These are phyloP conservation scores for Populus hybrid DNA, from an alignment of 441 rosid genomes.

Conservation along the genomic window DNA sequence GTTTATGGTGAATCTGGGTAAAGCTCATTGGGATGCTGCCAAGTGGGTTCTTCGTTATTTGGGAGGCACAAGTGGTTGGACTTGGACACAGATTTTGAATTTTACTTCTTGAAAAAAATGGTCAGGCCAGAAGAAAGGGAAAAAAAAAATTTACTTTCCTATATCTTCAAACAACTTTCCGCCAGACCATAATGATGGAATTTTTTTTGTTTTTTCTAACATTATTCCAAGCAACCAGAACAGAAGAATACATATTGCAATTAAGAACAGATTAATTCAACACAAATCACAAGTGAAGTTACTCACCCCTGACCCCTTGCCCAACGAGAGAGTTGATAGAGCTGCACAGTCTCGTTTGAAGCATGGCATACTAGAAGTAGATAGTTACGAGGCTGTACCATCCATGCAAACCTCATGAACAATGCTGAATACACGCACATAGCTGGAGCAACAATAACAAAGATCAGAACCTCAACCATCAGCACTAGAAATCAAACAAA, in stretches of 20 bases:
- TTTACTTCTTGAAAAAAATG: neutral
- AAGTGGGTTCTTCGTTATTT: too few relatives aligned
- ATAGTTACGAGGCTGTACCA: constrained; percentile 98
- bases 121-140: neutral
- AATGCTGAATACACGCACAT: constrained; percentile 84
- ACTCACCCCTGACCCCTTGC: constrained; percentile 80
- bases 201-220: neutral
- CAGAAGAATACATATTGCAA: neutral
- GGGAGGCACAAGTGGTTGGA: too few relatives aligned
- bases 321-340: constrained; percentile 86
- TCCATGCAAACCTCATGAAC: constrained; percentile 98
- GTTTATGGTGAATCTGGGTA: too few relatives aligned
- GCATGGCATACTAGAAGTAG: constrained; percentile 87
- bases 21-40: too few relatives aligned
- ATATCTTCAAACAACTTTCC: neutral
- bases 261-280: neutral
- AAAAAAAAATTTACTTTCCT: neutral
- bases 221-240: neutral
- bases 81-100: neutral
- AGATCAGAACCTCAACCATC: constrained; percentile 8
- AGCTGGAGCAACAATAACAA: constrained; percentile 36
- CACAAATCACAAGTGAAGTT: neutral
- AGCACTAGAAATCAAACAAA: neutral
- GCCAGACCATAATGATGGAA: neutral
- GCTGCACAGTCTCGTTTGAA: constrained; percentile 94